Conservation (phyloP, 805 yeast species). For the Nakazawaea populi region DNA sequence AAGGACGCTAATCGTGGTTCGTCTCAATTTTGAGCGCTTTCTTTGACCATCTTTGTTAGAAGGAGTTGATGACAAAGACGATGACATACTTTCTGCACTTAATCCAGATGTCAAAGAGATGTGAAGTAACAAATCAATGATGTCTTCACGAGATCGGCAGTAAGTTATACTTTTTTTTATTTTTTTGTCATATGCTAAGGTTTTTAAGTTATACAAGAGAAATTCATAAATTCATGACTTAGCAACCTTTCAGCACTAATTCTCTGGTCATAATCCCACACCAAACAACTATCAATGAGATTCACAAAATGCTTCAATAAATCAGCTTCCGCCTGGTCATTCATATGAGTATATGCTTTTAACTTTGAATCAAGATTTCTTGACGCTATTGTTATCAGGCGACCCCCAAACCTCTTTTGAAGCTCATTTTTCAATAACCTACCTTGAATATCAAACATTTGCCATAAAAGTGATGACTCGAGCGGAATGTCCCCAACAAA, state of each 20-base stretch:
- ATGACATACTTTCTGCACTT: no score
- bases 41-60: neutral
- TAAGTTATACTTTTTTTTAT: no score
- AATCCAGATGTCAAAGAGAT: no score
- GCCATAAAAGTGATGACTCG: conserved; percentile 29
- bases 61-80: conserved; percentile 9
- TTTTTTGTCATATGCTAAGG: neutral
- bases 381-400: conserved; percentile 13
- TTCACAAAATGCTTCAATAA: conserved; percentile 16
- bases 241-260: conserved; percentile 22
- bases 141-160: no score
- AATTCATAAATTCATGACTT: conserved; percentile 20
- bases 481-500: conserved; percentile 22
- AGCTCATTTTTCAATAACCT: conserved; percentile 17
- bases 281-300: conserved; percentile 24
- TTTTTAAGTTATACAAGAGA: neutral
- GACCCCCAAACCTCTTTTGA: conserved; percentile 12
- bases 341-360: conserved; percentile 12
- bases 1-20: conserved; percentile 15
- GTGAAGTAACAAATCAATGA: no score
- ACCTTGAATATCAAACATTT: conserved; percentile 26
- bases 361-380: conserved; percentile 16
- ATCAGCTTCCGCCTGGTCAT: conserved; percentile 9
- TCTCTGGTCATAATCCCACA: conserved; percentile 31
- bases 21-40: conserved; percentile 3